Percentiles rank a stretch among this genome's conserved stretches.
These are phyloP conservation scores for Porcisia hertigi DNA, from an alignment of 208 protist genomes.

Conservation along the genomic window DNA sequence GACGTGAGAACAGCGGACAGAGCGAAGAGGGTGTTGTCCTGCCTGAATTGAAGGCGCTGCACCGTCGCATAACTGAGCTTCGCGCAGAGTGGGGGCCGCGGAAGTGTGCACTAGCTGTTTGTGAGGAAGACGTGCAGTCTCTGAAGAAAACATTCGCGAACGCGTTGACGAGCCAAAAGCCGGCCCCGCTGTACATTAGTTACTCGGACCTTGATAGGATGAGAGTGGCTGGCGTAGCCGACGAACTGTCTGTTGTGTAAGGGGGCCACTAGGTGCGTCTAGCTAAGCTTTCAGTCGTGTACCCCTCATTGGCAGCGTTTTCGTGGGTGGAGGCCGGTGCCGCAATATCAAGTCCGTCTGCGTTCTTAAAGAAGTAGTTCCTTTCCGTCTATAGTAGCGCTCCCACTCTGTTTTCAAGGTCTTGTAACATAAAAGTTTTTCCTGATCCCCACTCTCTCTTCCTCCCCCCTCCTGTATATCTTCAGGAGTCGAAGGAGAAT, in stretches of 20 bases:
- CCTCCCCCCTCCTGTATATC: no score
- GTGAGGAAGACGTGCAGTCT: neutral
- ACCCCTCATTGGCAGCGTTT: neutral
- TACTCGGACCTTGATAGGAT: constrained; percentile 30
- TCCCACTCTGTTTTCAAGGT: neutral
- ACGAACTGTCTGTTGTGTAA: constrained; percentile 17
- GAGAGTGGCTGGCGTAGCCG: constrained; percentile 18
- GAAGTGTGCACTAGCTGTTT: neutral
- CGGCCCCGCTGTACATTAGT: constrained; percentile 47
- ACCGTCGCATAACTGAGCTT: neutral
- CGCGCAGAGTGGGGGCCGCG: neutral
- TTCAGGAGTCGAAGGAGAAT: no score
- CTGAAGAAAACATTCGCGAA: neutral
- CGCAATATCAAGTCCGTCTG: neutral
- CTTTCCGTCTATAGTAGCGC: neutral
- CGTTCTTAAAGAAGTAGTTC: neutral
- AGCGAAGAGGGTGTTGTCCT: neutral
- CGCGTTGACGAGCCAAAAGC: constrained; percentile 18
- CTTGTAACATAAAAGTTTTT: no score
- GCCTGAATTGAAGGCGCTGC: constrained; percentile 8
- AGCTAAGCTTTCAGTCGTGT: no score
- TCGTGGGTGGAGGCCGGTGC: neutral
- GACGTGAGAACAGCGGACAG: neutral
- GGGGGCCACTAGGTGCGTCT: neutral
- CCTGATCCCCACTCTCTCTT: no score